Base-by-base conservation (phyloP, 1,284 basidiomycete species). In the Meira miltonrushii region DNA sequence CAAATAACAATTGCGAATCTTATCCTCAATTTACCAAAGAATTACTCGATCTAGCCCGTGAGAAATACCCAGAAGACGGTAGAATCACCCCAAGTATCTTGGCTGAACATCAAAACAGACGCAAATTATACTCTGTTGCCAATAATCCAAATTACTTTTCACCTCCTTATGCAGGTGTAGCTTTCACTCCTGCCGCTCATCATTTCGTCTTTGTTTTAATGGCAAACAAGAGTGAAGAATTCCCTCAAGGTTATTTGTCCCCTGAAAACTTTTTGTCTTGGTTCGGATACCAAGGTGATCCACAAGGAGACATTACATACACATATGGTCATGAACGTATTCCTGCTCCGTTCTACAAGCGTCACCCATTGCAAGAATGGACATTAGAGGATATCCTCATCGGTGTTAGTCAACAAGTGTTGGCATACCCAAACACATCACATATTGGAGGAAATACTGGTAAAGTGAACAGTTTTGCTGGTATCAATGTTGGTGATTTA, bases 121-220 rank as follows among this genome's bases (percentile, higher is more conserved):
- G 56, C 10, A 58, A 58, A 25, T 48, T 53, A 13, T 33, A 58
- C n/a, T 58, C 56, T 15, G 55, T 58, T 23, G 56, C 56, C 17
- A 58, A 51, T 48, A 58, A 58, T 52, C 56, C 56, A 2, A 58
- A 58, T 39, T 58, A 58, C 51, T 58, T 51, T 28, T 52, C 44
- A 3, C 56, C 56, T 10, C 44, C 49, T 4, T 58, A 23, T 25
- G 56, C 46, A 40, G 56, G 56, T 1, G 44, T 58, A 6, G 56
- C 56, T 17, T 58, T 58, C 44, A 58, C 56, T 19, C 56, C 56
- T 7, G 56, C 56, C 10, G 56, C 56, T 2, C 56, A 58, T 28
- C 4, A 57, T 39, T 58, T 58, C 28, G 56, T 58, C 25, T 48
- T 58, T 23, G 56, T 48, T 28, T 19, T 58, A 7, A 58, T 58